These are phyloP conservation scores for Perilla frutescens DNA, from an alignment of 257 asterid species.

Conservation along the genomic window DNA sequence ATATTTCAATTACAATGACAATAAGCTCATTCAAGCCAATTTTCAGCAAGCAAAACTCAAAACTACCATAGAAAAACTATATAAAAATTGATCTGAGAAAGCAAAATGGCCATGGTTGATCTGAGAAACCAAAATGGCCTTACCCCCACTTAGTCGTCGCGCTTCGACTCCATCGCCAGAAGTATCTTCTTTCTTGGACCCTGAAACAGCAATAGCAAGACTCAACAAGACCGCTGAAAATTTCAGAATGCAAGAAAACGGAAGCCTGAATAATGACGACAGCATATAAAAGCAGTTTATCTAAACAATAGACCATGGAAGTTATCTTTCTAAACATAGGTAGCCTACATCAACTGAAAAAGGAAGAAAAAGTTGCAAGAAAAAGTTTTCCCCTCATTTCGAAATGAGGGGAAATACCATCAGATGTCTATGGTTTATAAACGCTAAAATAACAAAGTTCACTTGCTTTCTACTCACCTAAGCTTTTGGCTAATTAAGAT, in stretches of 20 bases:
- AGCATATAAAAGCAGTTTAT: neutral
- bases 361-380: neutral
- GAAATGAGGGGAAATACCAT: neutral
- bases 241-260: neutral
- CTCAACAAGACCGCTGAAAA: neutral
- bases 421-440: neutral
- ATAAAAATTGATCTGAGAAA: conserved; percentile 23
- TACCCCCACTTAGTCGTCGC: conserved; percentile 34
- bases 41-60: conserved; percentile 27
- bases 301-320: neutral
- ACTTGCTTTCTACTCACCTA: neutral
- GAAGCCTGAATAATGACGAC: neutral
- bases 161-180: conserved; percentile 77
- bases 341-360: neutral
- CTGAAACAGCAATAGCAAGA: conserved; percentile 53
- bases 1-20: conserved; percentile 38
- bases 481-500: neutral
- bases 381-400: neutral
- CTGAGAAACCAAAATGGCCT: conserved; percentile 27
- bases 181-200: conserved; percentile 99
- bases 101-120: conserved; percentile 24
- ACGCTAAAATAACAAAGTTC: neutral
- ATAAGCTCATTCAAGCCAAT: conserved; percentile 31
- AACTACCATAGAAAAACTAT: conserved; percentile 39
- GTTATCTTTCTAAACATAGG: too few relatives aligned